Percentiles rank a stretch among this genome's conserved stretches.
phyloP scores from a whole-genome alignment of 148 eudicot species.

The Simmondsia chinensis region DNA sequence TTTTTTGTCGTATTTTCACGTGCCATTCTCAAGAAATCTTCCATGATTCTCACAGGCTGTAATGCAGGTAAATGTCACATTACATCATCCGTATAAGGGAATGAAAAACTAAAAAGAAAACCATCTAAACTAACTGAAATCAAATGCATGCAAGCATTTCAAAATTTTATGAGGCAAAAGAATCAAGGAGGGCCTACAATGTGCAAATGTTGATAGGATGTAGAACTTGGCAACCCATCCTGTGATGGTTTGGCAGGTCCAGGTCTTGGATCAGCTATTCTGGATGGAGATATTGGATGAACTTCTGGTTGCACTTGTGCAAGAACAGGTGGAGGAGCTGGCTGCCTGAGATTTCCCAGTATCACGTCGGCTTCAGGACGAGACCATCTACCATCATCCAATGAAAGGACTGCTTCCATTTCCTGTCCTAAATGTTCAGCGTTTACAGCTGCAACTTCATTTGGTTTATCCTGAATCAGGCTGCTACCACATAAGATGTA shows the following conservation, averaged over 20 bases:
- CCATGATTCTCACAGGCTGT: conserved; percentile 92
- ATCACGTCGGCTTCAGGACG: conserved; percentile 35
- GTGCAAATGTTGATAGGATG: conserved; percentile 77
- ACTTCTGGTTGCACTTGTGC: conserved; percentile 69
- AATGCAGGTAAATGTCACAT: conserved; percentile 13
- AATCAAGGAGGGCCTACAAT: conserved; percentile 47
- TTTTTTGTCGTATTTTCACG: conserved; percentile 70
- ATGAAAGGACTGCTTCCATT: conserved; percentile 81
- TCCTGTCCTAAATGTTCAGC: conserved; percentile 34
- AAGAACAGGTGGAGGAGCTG: conserved; percentile 91
- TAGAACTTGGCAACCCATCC: conserved; percentile 44
- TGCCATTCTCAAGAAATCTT: conserved; percentile 86
- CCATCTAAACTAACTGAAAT: not conserved
- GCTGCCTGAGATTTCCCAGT: conserved; percentile 66
- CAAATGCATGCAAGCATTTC: not conserved
- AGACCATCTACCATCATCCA: conserved; percentile 91
- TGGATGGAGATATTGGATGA: conserved; percentile 67
- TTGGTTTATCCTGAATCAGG: conserved; percentile 35
- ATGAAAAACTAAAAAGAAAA: not conserved
- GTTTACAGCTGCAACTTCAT: conserved; percentile 29
- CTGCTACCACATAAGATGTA: conserved; percentile 23
- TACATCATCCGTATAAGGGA: not conserved
- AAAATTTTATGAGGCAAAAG: not conserved
- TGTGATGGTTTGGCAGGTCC: conserved; percentile 59
- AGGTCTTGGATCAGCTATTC: conserved; percentile 98